Base-by-base conservation (phyloP, 2,329 filamentous ascomycete genomes). In the Xylariales sp. region DNA sequence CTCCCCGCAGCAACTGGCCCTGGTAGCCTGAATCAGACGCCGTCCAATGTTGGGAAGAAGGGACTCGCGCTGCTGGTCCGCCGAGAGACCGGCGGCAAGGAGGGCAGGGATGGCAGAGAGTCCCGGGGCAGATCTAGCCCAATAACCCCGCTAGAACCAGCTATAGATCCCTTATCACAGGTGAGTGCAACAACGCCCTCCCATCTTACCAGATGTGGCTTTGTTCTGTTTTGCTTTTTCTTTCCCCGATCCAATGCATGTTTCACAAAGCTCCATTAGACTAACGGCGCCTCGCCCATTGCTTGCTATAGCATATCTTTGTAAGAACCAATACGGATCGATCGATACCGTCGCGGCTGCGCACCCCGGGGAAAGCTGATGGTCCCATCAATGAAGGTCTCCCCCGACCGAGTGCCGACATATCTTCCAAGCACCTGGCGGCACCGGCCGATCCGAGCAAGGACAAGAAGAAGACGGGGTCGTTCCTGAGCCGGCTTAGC, bases 401-500 rank as follows among this genome's bases (percentile, higher is more conserved):
- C 11, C 56, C 62, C 17, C 61, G 61, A 37, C 59, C 60, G 29
- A 67, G 63, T 43, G 56, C 62, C 29, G 72, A 77, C 33, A 50
- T 63, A 15, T 46, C 61, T 5, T 45, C 53, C 37, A 72, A 66
- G 44, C 53, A 61, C 29, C 29, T 44, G 14, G 28, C 44, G 38
- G 44, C 58, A 42, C 50, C 56, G 35, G 46, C 57, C 44, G 62
- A 79, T 51, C 54, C 54, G 20, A 51, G 49, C 35, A 83, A 71
- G 57, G 81, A 85, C 43, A 85, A 83, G 65, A 85, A 76, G 62
- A 96, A 95, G 67, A 84, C 86, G 19, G 79, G 85, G 14, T 95
- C 89, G 12, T 95, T 98, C 57, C 76, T 98, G 19, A 94, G 88
- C 60, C 85, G 89, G 38, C 74, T 83, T 38, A 74, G 72, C 51